phyloP scores from a whole-genome alignment of 345 rosid genomes.

The Passiflora organensis region DNA sequence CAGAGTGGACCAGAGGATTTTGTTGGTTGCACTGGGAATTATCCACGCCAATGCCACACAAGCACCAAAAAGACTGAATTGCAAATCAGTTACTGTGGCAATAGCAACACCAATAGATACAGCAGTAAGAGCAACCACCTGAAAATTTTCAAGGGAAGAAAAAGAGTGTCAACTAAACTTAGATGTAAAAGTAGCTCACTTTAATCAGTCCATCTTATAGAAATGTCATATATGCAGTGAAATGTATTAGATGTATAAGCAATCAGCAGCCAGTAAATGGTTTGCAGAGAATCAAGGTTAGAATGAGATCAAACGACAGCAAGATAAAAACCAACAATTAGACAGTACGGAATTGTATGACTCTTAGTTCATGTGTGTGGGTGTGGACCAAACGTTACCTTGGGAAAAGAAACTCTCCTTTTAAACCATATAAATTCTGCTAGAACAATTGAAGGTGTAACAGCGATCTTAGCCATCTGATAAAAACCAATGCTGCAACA shows the following conservation, averaged over 20 bases:
- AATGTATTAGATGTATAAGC: no score
- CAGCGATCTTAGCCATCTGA: slow-evolving; percentile 96
- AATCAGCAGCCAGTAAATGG: no score
- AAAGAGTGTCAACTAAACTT: neutral
- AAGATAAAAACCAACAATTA: no score
- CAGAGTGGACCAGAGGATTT: slow-evolving; percentile 88
- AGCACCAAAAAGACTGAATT: slow-evolving; percentile 85
- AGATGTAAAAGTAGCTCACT: neutral
- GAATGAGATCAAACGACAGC: neutral
- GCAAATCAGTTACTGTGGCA: slow-evolving; percentile 92
- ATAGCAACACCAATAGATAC: slow-evolving; percentile 89
- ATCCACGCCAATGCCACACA: slow-evolving; percentile 91
- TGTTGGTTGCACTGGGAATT: slow-evolving; percentile 86
- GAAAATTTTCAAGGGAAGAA: slow-evolving; percentile 20
- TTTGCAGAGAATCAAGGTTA: no score
- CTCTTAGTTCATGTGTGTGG: neutral
- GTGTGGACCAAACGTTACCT: slow-evolving; percentile 38
- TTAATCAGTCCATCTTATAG: neutral
- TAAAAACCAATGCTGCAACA: slow-evolving; percentile 80
- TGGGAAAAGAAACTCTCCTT: slow-evolving; percentile 64
- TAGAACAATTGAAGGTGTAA: slow-evolving; percentile 87
- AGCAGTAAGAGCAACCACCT: slow-evolving; percentile 72
- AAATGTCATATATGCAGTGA: neutral
- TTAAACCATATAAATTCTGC: slow-evolving; percentile 74
- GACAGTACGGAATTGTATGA: neutral